These are phyloP conservation scores for Penicillium capsulatum DNA, from an alignment of 2,329 filamentous ascomycete species.

Conservation along the genomic window DNA sequence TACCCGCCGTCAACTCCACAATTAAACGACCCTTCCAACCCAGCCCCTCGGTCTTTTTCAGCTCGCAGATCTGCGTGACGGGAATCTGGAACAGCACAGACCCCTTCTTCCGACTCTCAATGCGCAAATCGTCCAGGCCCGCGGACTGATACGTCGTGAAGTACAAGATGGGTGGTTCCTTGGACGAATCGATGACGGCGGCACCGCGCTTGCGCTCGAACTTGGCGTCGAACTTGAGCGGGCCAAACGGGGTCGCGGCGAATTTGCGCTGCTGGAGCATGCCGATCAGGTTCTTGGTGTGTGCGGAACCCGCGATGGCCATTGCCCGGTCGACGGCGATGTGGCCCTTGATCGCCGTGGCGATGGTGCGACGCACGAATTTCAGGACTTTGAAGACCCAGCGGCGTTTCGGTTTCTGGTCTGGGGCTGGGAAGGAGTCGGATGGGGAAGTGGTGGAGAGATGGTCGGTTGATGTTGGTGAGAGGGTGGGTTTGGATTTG, in stretches of 20 bases:
- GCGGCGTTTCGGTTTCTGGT: conserved; percentile 32
- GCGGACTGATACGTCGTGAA: conserved; percentile 50
- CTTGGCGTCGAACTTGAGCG: conserved; percentile 70
- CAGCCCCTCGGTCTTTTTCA: conserved; percentile 75
- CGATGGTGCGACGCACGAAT: conserved; percentile 66
- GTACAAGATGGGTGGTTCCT: conserved; percentile 49
- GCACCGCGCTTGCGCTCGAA: conserved; percentile 68
- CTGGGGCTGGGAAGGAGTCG: conserved; percentile 2
- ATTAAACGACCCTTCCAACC: conserved; percentile 83
- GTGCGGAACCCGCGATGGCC: conserved; percentile 57
- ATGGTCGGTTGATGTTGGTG: conserved; percentile 57
- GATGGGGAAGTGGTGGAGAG: conserved; percentile 26
- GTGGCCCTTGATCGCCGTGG: conserved; percentile 66
- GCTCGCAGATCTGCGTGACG: conserved; percentile 65
- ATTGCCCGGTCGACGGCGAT: conserved; percentile 69
- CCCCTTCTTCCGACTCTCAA: conserved; percentile 50
- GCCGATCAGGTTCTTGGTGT: conserved; percentile 68
- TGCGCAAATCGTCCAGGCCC: conserved; percentile 41
- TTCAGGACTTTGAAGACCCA: conserved; percentile 52
- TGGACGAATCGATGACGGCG: conserved; percentile 56
- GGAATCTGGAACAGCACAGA: conserved; percentile 65
- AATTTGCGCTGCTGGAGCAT: conserved; percentile 54
- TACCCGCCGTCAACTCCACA: conserved; percentile 69
- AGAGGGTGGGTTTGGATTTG: conserved; percentile 48
- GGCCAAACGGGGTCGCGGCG: conserved; percentile 53